A percentile compares a stretch with the other conserved stretches of the same genome.
These are phyloP conservation scores for Stemphylium lycopersici DNA, from an alignment of 2,329 filamentous ascomycete species.

Conservation along the genomic window DNA sequence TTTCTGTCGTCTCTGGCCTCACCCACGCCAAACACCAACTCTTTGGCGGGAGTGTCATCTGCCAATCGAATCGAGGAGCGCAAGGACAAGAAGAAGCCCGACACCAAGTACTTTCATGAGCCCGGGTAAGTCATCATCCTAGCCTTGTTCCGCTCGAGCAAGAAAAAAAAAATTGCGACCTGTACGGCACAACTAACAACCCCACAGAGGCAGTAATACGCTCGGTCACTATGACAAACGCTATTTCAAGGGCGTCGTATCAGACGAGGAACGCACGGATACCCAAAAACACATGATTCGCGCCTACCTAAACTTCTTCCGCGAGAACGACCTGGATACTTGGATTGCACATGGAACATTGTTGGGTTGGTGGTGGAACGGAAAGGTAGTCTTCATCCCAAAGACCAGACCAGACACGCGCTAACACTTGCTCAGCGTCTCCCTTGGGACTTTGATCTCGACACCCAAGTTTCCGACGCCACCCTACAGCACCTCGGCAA, in stretches of 20 bases:
- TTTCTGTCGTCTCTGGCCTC: constrained; percentile 26
- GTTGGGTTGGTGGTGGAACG: constrained; percentile 90
- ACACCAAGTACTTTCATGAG: constrained; percentile 48
- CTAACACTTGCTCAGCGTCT: constrained; percentile 62
- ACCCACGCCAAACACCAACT: constrained; percentile 18
- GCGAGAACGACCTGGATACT: constrained; percentile 71
- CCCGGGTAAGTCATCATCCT: constrained; percentile 39
- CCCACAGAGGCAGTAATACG: constrained; percentile 53
- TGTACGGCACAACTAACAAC: constrained; percentile 15
- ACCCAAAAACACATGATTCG: constrained; percentile 73
- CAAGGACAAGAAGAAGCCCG: constrained; percentile 7
- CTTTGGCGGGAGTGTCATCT: not conserved
- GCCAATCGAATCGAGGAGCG: not conserved
- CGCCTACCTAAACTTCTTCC: constrained; percentile 73
- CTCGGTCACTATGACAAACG: constrained; percentile 77
- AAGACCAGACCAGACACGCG: not conserved
- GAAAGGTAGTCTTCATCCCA: constrained; percentile 52
- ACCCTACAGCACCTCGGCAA: constrained; percentile 71
- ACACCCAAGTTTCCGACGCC: constrained; percentile 74
- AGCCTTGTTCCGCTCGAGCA: not conserved
- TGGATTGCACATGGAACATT: constrained; percentile 88
- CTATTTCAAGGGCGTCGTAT: constrained; percentile 69
- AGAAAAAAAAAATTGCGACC: not conserved
- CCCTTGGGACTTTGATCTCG: constrained; percentile 85
- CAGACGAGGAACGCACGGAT: constrained; percentile 69